Conservation (phyloP, 352 stramenopile genomes). For the Thalassiosira hispida region DNA sequence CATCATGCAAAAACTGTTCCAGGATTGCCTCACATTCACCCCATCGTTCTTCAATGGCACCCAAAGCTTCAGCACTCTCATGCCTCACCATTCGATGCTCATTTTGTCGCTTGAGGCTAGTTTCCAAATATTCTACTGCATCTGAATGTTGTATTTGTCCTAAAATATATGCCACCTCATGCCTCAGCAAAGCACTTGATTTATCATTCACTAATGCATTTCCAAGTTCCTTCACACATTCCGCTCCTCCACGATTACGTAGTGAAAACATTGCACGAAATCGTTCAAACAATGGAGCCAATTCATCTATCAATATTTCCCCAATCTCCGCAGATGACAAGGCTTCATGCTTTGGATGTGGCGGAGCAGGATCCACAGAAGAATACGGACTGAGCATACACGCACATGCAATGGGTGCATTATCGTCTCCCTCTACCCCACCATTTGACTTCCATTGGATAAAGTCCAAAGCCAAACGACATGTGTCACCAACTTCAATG, state of each 20-base stretch:
- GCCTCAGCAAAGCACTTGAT: conserved; percentile 93
- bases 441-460: conserved; percentile 91
- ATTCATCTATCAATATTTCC: conserved; percentile 88
- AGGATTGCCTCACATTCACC: conserved; percentile 92
- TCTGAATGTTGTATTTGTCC: conserved; percentile 96
- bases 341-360: conserved; percentile 78
- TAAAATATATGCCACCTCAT: conserved; percentile 98
- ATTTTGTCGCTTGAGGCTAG: conserved; percentile 87
- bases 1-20: conserved; percentile 81
- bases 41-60: conserved; percentile 91
- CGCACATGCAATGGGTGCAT: conserved; percentile 73
- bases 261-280: conserved; percentile 99
- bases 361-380: conserved; percentile 95
- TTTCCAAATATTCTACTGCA: conserved; percentile 90
- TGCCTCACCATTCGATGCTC: conserved; percentile 98
- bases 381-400: conserved; percentile 89
- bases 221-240: conserved; percentile 83
- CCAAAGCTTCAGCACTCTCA: conserved; percentile 96
- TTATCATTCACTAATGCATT: conserved; percentile 59
- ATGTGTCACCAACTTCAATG: conserved; percentile 94
- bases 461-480: conserved; percentile 90
- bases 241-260: conserved; percentile 93
- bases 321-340: conserved; percentile 88
- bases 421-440: conserved; percentile 40
- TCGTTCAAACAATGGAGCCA: conserved; percentile 89